phyloP scores from a whole-genome alignment of 805 yeast species.

The Ogataea neopini region DNA sequence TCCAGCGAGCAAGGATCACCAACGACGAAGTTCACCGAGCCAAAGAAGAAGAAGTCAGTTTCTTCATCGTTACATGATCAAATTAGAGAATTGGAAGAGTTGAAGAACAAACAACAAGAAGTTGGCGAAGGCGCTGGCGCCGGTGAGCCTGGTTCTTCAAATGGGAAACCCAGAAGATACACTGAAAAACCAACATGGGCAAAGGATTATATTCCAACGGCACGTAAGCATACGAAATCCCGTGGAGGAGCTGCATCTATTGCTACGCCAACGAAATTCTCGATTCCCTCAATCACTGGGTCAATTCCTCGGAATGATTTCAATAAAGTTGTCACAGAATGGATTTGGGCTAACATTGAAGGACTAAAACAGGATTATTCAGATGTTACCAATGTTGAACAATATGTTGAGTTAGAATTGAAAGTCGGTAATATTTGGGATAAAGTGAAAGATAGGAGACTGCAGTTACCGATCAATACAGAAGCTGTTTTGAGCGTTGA shows the following conservation, averaged over 20 bases:
- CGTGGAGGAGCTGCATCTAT: constrained; percentile 14
- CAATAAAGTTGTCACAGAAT: constrained; percentile 78
- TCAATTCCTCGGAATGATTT: constrained; percentile 78
- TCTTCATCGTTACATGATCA: constrained; percentile 25
- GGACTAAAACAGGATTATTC: constrained; percentile 55
- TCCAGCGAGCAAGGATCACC: constrained; percentile 17
- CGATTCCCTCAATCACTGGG: constrained; percentile 60
- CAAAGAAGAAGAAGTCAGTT: constrained; percentile 12
- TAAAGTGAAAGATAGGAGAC: constrained; percentile 59
- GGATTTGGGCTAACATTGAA: constrained; percentile 82
- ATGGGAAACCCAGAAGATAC: constrained; percentile 60
- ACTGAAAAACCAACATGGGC: constrained; percentile 81
- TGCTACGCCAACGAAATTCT: constrained; percentile 20
- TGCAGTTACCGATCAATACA: constrained; percentile 65
- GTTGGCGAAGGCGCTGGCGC: constrained; percentile 24
- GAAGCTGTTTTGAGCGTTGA: constrained; percentile 56
- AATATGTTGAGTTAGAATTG: constrained; percentile 69
- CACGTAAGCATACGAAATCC: constrained; percentile 13
- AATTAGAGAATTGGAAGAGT: constrained; percentile 29
- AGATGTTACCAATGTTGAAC: constrained; percentile 39
- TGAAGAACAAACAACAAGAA: constrained; percentile 28
- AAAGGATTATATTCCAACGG: constrained; percentile 59
- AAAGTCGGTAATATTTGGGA: constrained; percentile 74
- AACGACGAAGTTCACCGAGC: constrained; percentile 11
- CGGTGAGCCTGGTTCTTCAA: constrained; percentile 13